These are phyloP conservation scores for Pythium pyrilobum DNA, from an alignment of 352 stramenopile genomes.

Conservation along the genomic window DNA sequence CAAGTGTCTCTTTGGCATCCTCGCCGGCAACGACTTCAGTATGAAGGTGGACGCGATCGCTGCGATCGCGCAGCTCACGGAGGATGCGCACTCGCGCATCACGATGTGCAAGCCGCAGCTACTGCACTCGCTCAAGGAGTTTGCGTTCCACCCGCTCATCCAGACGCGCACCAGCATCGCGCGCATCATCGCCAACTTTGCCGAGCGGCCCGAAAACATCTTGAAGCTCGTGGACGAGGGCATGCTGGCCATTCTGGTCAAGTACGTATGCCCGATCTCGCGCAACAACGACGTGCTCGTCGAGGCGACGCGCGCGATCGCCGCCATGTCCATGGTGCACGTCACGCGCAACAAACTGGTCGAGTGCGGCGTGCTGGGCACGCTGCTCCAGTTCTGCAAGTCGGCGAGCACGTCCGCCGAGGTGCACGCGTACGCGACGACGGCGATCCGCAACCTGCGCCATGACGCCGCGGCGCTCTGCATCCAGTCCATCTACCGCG, in stretches of 20 bases:
- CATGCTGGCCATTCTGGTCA: conserved; percentile 57
- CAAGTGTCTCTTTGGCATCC: conserved; percentile 66
- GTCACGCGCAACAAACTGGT: conserved; percentile 51
- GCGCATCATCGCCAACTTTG: conserved; percentile 74
- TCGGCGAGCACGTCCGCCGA: conserved; percentile 29
- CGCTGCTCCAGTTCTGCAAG: conserved; percentile 53
- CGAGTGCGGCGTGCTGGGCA: conserved; percentile 49
- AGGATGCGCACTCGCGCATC: conserved; percentile 55
- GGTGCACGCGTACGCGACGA: conserved; percentile 35
- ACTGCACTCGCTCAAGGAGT: conserved; percentile 47
- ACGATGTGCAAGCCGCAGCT: conserved; percentile 68
- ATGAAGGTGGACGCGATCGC: conserved; percentile 66
- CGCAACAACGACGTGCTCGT: conserved; percentile 48
- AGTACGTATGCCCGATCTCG: conserved; percentile 56
- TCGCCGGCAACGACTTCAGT: conserved; percentile 58
- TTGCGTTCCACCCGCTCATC: conserved; percentile 58
- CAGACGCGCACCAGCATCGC: conserved; percentile 57
- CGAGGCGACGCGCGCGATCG: conserved; percentile 49
- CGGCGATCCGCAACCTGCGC: conserved; percentile 53
- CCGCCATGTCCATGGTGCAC: conserved; percentile 57
- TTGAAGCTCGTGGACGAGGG: conserved; percentile 67
- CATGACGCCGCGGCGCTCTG: conserved; percentile 66
- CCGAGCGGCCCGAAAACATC: conserved; percentile 61
- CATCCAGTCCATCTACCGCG: conserved; percentile 68
- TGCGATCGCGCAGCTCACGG: conserved; percentile 61